These are phyloP conservation scores for Fusarium papillatum DNA, from an alignment of 2,329 filamentous ascomycete genomes.

Conservation along the genomic window DNA sequence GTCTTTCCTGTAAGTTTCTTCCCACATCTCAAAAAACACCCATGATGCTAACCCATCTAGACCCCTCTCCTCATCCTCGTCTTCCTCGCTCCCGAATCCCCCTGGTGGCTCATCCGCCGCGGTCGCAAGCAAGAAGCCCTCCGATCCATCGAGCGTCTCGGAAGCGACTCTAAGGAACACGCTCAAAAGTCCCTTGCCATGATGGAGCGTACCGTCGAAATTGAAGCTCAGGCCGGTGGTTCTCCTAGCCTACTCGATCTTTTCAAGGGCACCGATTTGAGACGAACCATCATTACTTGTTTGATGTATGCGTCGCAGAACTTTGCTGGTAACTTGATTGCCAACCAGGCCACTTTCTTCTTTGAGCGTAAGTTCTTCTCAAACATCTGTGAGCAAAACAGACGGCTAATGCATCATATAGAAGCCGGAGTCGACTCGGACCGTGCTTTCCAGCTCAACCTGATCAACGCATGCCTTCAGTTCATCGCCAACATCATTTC, in stretches of 20 bases:
- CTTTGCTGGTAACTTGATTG: constrained; percentile 70
- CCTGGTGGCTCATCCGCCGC: constrained; percentile 66
- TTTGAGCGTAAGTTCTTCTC: constrained; percentile 54
- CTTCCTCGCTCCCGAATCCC: constrained; percentile 61
- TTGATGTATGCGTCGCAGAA: constrained; percentile 70
- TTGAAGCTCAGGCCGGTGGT: constrained; percentile 55
- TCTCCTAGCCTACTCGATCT: constrained; percentile 63
- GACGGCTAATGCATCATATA: constrained; percentile 43
- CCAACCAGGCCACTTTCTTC: constrained; percentile 72
- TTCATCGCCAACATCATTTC: constrained; percentile 73
- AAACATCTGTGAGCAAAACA: background rate
- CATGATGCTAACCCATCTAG: background rate
- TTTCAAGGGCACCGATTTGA: constrained; percentile 65
- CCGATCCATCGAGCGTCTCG: constrained; percentile 61
- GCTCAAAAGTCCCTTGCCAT: constrained; percentile 61
- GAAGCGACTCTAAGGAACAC: constrained; percentile 37
- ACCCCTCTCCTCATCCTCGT: constrained; percentile 61
- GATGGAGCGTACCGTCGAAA: constrained; percentile 67
- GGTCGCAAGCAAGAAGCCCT: constrained; percentile 56
- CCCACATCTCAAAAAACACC: rapidly evolving
- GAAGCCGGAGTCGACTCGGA: constrained; percentile 69
- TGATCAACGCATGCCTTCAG: constrained; percentile 74
- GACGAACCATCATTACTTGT: constrained; percentile 67
- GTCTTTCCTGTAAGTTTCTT: constrained; percentile 61
- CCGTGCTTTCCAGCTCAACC: constrained; percentile 69